Evolutionary conservation across 2,329 filamentous ascomycete species (phyloP).

Genomic region (Cladosporium sp.): DNA sequence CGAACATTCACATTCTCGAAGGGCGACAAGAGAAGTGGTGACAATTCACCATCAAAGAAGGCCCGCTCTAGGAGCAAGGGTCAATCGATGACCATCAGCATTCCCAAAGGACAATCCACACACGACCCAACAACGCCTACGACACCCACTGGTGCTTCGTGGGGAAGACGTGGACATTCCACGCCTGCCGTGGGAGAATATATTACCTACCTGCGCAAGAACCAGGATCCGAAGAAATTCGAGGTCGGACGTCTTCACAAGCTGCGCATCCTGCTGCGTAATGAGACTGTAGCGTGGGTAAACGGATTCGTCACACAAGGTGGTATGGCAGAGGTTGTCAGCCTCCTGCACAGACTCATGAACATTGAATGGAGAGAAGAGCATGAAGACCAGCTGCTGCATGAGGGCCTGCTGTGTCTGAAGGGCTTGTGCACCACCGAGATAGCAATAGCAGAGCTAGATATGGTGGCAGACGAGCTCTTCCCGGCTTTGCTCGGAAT

Average conservation of each 20-base stretch:
- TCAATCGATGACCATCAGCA: constrained; percentile 55
- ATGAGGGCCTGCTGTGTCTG: constrained; percentile 86
- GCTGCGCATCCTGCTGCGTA: constrained; percentile 78
- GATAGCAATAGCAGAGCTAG: constrained; percentile 74
- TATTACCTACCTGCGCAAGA: constrained; percentile 77
- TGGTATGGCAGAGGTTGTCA: constrained; percentile 88
- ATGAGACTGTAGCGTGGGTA: constrained; percentile 94
- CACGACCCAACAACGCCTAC: constrained; percentile 2
- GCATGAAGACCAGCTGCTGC: constrained; percentile 87
- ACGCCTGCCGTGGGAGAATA: constrained; percentile 76
- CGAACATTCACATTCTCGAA: constrained; percentile 75
- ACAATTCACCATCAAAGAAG: constrained; percentile 66
- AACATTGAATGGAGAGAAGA: constrained; percentile 97
- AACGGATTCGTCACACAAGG: constrained; percentile 84
- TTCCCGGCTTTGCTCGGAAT: constrained; percentile 83
- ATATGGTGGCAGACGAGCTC: constrained; percentile 71
- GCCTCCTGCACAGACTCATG: constrained; percentile 84
- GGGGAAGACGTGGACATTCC: constrained; percentile 50
- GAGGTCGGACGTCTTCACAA: constrained; percentile 97
- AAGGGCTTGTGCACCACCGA: constrained; percentile 94
- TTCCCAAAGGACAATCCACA: constrained; percentile 40
- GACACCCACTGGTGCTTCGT: constrained; percentile 14
- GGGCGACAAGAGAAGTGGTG: constrained; percentile 45
- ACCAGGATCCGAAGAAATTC: constrained; percentile 73
- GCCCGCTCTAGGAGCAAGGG: constrained; percentile 58